Conservation (phyloP, 2,329 filamentous ascomycete species). For the Zarea fungicola region DNA sequence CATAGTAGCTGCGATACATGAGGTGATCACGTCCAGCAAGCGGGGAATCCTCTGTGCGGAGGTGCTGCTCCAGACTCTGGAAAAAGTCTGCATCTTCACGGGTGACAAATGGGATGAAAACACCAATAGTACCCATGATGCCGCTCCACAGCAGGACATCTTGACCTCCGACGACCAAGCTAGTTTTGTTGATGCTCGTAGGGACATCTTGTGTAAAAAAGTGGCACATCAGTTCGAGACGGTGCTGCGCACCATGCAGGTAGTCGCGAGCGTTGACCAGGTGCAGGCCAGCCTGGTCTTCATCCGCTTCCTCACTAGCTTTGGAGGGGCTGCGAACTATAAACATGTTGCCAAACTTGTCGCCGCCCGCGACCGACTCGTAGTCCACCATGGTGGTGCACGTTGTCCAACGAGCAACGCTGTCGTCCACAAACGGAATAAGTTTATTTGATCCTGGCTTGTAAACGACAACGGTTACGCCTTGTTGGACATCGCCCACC, state of each 20-base stretch:
- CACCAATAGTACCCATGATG: conserved; percentile 88
- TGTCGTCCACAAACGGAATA: conserved; percentile 91
- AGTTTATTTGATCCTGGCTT: conserved; percentile 87
- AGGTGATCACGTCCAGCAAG: conserved; percentile 90
- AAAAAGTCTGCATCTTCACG: conserved; percentile 98
- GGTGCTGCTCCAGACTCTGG: conserved; percentile 83
- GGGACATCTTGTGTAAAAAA: conserved; percentile 90
- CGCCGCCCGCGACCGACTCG: conserved; percentile 87
- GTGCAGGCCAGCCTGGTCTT: conserved; percentile 84
- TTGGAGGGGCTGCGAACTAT: conserved; percentile 83
- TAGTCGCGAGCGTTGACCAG: conserved; percentile 88
- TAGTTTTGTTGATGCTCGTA: conserved; percentile 82
- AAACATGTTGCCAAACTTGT: conserved; percentile 98
- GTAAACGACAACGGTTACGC: conserved; percentile 87
- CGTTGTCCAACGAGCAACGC: conserved; percentile 83
- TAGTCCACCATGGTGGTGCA: conserved; percentile 95
- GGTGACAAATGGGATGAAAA: conserved; percentile 84
- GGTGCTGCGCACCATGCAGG: conserved; percentile 81
- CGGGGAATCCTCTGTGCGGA: conserved; percentile 81
- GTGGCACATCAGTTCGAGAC: conserved; percentile 79
- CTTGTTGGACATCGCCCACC: conserved; percentile 88
- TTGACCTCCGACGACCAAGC: conserved; percentile 83
- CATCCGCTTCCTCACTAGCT: conserved; percentile 83
- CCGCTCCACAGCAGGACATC: conserved; percentile 92
- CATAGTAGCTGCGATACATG: conserved; percentile 93